Evolutionary conservation across 2,329 filamentous ascomycete genomes (phyloP), one percentile per base, ranked within the genome.

Genomic region (Mycocentrospora acerina): DNA sequence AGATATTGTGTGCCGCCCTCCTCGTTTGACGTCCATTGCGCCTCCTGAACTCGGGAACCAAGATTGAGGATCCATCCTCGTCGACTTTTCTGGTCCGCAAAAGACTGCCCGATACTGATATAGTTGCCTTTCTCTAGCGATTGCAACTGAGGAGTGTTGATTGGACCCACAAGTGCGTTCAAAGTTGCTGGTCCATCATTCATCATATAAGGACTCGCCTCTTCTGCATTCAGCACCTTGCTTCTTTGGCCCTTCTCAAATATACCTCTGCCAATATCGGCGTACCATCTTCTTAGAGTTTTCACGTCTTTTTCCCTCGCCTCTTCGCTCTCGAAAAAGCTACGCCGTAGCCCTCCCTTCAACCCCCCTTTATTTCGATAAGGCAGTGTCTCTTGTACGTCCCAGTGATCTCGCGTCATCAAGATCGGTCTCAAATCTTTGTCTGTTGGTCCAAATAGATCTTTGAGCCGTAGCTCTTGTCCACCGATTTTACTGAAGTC

Each of bases 61-160:
- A 81, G 41, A 52, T 81, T 80, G 30, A 83, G 51, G 2, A 83
- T 55, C 76, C 79, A 84, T 3, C 71, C 73, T 26, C 53, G 54
- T 39, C 67, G 60, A 24, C 48, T 63, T 25, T 48, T 52, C 22
- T 48, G 50, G 8, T 55, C 38, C 12, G 54, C 46, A 10, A 62
- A 61, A 3, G 54, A 59, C 66, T 72, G 56, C 7, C 71, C 67
- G 13, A 80, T 64, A 29, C 75, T 63, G 34, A 80, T 37, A 15
- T 53, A 61, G 15, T 70, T 64, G 22, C 71, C 64, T 13, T 70
- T 62, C 3, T 53, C 62, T 17, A 82, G 39, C 1, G 62, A 51
- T 48, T 70, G 70, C 4, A 70, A 46, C 33, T 66, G 66, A 37
- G 76, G 77, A 5, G 68, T 50, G 10, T 69, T 65, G 22, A 66